Conservation (phyloP, 2,329 filamentous ascomycete species). For the Penicillium sp. region DNA sequence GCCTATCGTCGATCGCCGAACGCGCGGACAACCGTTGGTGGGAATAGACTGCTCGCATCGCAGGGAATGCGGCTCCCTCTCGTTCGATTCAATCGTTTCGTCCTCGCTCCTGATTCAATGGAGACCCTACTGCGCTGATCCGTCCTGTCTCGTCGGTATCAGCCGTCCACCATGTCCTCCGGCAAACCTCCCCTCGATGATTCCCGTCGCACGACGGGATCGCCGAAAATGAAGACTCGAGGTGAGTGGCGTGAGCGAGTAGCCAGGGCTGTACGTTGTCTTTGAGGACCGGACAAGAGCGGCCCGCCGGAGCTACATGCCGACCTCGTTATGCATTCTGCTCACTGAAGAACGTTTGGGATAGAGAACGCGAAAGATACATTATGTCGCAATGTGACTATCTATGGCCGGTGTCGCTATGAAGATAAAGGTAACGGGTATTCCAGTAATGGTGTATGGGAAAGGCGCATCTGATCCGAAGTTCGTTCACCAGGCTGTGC, state of each 20-base stretch:
- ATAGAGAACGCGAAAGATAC: slow-evolving; percentile 79
- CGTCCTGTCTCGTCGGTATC: slow-evolving; percentile 32
- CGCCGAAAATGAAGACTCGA: slow-evolving; percentile 49
- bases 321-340: slow-evolving; percentile 4
- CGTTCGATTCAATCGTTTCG: slow-evolving; percentile 27
- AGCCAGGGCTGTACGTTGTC: background rate
- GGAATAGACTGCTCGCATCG: slow-evolving; percentile 16
- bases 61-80: slow-evolving; percentile 41
- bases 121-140: slow-evolving; percentile 39
- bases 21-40: slow-evolving; percentile 16
- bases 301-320: slow-evolving; percentile 5
- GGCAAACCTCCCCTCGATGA: slow-evolving; percentile 46
- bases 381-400: slow-evolving; percentile 85
- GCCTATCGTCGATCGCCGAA: slow-evolving; percentile 11
- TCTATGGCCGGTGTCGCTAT: slow-evolving; percentile 90
- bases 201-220: slow-evolving; percentile 45
- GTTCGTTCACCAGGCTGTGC: slow-evolving; percentile 59
- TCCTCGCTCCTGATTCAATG: slow-evolving; percentile 39
- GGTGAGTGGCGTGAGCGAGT: slow-evolving; percentile 39
- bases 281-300: slow-evolving; percentile 7
- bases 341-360: slow-evolving; percentile 10
- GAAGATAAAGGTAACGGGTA: slow-evolving; percentile 68
- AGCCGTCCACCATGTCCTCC: slow-evolving; percentile 40
- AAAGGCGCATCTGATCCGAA: slow-evolving; percentile 11
- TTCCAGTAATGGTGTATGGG: slow-evolving; percentile 1